Base-by-base conservation (phyloP, 1,284 basidiomycete genomes). In the Rhizoctonia solani region DNA sequence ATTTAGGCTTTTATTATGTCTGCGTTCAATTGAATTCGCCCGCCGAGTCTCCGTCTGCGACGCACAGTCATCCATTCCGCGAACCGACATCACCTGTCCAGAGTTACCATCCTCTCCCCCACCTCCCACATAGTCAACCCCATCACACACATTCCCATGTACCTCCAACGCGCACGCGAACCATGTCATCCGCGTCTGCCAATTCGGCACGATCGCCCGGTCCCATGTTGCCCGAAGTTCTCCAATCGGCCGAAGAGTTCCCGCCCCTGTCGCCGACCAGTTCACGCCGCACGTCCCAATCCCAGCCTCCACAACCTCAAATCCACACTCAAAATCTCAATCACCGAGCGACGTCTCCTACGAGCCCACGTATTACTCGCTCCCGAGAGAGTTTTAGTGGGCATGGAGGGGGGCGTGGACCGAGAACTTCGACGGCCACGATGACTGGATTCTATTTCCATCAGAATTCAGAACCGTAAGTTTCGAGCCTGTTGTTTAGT, bases 381-480 rank as follows among this genome's bases (percentile, higher is more conserved):
- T 30, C 53, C 50, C 42, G 50, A 34, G 61, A 42, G 46, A 68
- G 41, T 59, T 44, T 67, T 54, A 65, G 52, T 25, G 30, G 53
- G 47, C 52, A 52, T 46, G 46, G 50, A 56, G 61, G 49, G 39
- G 46, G 69, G 44, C 54, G 42, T 29, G 46, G 70, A 54, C 25
- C 47, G 56, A 30, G 44, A 16, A 44, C 30, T 13, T 27, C 34
- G 34, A 47, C 59, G 9, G 74, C 74, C n/a, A 74, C 76, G 49
- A 93, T 94, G 89, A 88, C 84, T 71, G 92, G 92, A 27, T 96
- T 93, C 78, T 98, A 97, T 79, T 97, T 92, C 79, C 95, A 97
- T 79, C 89, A 90, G 79, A 90, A 91, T 74, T 91, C 88, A 65
- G 90, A 93, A 73, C 90, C 90, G 86, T 93, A 74, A 79, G 88